Percentiles rank a stretch among this genome's conserved stretches.
Evolutionary conservation across 768 basidiomycete species (phyloP).

Genomic region (Termitomyces sp.): DNA sequence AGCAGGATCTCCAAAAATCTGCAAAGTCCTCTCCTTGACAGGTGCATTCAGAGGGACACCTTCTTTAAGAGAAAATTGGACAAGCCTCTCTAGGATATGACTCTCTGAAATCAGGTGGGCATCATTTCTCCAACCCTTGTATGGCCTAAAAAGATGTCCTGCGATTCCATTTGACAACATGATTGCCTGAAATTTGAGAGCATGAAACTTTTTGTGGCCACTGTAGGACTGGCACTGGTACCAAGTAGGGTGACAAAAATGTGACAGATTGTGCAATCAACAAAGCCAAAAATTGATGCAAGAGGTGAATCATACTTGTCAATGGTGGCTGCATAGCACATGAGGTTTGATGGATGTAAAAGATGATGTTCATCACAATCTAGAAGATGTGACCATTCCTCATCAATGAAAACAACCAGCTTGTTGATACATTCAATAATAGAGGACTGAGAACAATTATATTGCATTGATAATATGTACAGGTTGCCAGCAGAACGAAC

Average conservation of each 20-base stretch:
- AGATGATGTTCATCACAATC: background rate
- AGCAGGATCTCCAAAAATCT: slow-evolving; percentile 23
- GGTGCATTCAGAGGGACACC: background rate
- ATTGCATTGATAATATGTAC: background rate
- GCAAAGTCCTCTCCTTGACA: slow-evolving; percentile 6
- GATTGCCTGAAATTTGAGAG: slow-evolving; percentile 2
- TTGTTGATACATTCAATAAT: background rate
- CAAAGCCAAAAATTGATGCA: background rate
- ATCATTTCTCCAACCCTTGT: background rate
- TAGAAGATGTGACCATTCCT: background rate
- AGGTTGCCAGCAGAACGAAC: background rate
- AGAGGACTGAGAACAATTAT: background rate
- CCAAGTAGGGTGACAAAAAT: background rate
- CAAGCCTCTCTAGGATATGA: background rate
- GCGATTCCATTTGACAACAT: slow-evolving; percentile 4
- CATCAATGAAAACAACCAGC: background rate
- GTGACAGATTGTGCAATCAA: slow-evolving; percentile 1
- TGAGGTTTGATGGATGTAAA: background rate
- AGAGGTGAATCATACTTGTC: background rate
- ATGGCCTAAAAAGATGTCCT: background rate
- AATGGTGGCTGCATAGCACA: background rate
- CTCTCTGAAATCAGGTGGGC: background rate
- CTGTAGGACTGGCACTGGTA: slow-evolving; percentile 2
- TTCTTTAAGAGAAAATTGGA: background rate
- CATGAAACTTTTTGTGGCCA: background rate